Percentiles rank a stretch among this genome's conserved stretches.
Evolutionary conservation across 345 rosid species (phyloP).

Genomic region (Boechera retrofracta): DNA sequence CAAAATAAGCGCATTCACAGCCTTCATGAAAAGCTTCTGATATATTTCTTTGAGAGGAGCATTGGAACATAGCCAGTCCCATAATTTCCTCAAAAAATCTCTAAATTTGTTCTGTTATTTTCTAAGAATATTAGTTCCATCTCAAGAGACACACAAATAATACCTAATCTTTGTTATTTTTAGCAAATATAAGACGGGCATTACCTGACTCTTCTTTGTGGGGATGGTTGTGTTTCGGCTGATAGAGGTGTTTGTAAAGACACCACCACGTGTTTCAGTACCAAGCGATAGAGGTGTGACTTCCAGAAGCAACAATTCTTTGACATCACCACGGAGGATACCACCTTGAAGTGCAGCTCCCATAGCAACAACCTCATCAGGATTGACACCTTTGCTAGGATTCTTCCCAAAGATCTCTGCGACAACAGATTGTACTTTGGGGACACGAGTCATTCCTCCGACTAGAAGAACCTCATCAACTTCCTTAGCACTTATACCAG

Average conservation of each 20-base stretch:
- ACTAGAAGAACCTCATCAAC: constrained; percentile 86
- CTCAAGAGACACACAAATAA: too few species aligned
- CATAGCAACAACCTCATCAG: constrained; percentile 90
- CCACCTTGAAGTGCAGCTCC: constrained; percentile 96
- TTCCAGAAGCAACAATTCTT: constrained; percentile 82
- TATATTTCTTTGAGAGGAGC: too few species aligned
- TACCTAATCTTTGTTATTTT: too few species aligned
- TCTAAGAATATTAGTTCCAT: too few species aligned
- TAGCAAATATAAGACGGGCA: background rate
- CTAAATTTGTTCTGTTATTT: too few species aligned
- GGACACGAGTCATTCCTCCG: constrained; percentile 98
- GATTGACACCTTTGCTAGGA: constrained; percentile 89
- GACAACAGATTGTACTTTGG: constrained; percentile 88
- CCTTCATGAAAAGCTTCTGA: too few species aligned
- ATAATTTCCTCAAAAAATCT: too few species aligned
- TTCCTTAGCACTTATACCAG: constrained; percentile 67
- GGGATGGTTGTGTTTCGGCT: constrained; percentile 89
- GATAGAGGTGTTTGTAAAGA: constrained; percentile 63
- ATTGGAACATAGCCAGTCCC: too few species aligned
- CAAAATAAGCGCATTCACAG: too few species aligned
- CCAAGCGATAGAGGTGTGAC: constrained; percentile 92
- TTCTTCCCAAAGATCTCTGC: constrained; percentile 78
- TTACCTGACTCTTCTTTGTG: constrained; percentile 85
- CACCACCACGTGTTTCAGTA: constrained; percentile 88
- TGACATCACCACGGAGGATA: constrained; percentile 91